phyloP scores from a whole-genome alignment of 495 filamentous ascomycete species.

The Schizothecium vesticola region DNA sequence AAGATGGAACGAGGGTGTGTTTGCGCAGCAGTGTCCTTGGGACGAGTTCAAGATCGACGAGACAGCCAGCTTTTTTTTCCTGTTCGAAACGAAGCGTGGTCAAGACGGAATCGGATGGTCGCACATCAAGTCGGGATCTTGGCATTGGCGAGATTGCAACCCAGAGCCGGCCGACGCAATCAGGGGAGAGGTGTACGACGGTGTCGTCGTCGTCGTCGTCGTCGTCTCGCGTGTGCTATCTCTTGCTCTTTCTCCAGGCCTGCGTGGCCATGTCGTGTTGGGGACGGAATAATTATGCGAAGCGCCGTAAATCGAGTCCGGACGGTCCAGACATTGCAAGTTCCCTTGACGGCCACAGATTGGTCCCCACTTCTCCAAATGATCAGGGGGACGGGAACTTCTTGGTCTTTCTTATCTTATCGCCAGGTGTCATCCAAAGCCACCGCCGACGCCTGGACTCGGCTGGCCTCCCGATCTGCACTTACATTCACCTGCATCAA shows the following conservation, averaged over 20 bases:
- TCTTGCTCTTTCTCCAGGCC: background rate
- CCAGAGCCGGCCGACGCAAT: background rate
- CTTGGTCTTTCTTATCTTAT: conserved; percentile 12
- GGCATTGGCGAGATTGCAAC: conserved; percentile 16
- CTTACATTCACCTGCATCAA: too few species aligned
- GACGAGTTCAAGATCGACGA: background rate
- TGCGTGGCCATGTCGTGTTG: background rate
- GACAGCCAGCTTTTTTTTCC: background rate
- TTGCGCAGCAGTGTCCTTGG: background rate
- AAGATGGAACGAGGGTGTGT: background rate
- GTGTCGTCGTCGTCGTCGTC: conserved; percentile 9
- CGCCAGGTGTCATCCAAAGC: conserved; percentile 1
- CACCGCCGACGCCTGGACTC: background rate
- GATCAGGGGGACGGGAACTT: background rate
- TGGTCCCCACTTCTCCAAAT: background rate
- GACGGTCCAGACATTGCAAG: background rate
- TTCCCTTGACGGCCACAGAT: background rate
- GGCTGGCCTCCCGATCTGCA: too few species aligned
- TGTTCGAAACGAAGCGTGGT: conserved; percentile 3
- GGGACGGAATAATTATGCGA: background rate
- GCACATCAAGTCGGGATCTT: conserved; percentile 13
- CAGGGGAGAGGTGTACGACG: background rate
- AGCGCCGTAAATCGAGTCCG: background rate
- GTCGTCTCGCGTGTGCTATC: background rate
- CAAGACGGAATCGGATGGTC: conserved; percentile 6